Base-by-base conservation (phyloP, 2,329 filamentous ascomycete genomes). In the Colletotrichum destructivum region DNA sequence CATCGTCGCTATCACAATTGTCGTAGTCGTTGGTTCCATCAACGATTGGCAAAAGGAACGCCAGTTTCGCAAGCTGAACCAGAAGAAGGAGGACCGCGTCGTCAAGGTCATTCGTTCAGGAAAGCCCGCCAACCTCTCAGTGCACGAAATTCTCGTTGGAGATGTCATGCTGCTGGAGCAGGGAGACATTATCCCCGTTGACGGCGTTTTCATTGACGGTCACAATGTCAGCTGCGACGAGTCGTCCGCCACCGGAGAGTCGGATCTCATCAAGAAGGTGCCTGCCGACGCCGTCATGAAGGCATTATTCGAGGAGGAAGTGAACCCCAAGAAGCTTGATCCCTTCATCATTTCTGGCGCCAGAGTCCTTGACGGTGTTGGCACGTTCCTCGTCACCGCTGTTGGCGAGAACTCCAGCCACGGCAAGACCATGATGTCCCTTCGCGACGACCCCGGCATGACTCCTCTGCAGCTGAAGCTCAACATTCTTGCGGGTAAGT, bases 41-140 rank as follows among this genome's bases (percentile, higher is more conserved):
- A 95, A 94, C 75, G 93, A 95, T 78, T 95, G 91, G 87, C 93
- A 96, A 77, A 95, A 95, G 80, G 93, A 95, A 79, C 88, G 92
- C 55, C 92, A 94, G 77, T 95, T 95, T 76, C 91, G 93, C 56
- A 94, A 94, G 79, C 83, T 95, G 70, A 95, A 95, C 81, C 90
- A 90, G 80, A 94, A 94, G 78, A 95, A 95, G 80, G 91, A 94
- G 62, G 91, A 95, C 77, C 88, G 93, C 42, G 83, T 88, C 56
- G 90, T 96, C 75, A 94, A 94, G 73, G 90, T 94, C 8, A 85
- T 94, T 64, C 91, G 94, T 26, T 95, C 93, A 1, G 94, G 93
- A 44, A 90, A 87, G 75, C 90, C 90, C 0, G 86, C 88, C 74
- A 90, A 93, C 78, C 89, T 95, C 52, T 92, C 90, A 0, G 88